These are phyloP conservation scores for Elymus sibiricus DNA, from an alignment of 176 grass and related monocot species.

Conservation along the genomic window DNA sequence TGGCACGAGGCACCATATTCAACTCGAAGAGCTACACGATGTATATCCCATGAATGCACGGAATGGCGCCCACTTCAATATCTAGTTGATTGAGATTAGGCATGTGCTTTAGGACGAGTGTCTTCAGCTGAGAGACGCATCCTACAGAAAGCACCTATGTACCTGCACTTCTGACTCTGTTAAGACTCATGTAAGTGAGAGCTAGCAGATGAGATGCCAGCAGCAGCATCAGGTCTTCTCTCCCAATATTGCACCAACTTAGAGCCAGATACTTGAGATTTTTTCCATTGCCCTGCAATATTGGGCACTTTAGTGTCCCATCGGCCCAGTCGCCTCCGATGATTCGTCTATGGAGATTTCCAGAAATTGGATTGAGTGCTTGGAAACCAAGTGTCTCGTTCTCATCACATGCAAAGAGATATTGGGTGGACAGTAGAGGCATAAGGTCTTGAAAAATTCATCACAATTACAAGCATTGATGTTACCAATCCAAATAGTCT, in stretches of 20 bases:
- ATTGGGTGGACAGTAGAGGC: background rate
- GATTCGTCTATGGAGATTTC: background rate
- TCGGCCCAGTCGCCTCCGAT: background rate
- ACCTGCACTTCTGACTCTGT: too few relatives aligned
- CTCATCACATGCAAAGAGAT: slow-evolving; percentile 7
- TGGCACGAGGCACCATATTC: background rate
- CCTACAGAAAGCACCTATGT: too few relatives aligned
- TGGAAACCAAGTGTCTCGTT: slow-evolving; percentile 9
- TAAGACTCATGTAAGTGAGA: background rate
- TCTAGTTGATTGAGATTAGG: too few relatives aligned
- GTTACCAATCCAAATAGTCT: slow-evolving; percentile 3
- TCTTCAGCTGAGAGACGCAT: too few relatives aligned
- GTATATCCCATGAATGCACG: too few relatives aligned
- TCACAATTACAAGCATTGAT: slow-evolving; percentile 6
- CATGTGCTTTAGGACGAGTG: too few relatives aligned
- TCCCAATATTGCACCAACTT: background rate
- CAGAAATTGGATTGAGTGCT: background rate
- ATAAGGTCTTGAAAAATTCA: background rate
- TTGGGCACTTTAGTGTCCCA: background rate
- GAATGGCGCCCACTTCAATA: too few relatives aligned
- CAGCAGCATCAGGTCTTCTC: background rate
- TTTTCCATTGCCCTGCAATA: background rate
- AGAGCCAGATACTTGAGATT: background rate
- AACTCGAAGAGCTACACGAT: too few relatives aligned
- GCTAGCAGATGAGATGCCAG: background rate